Base-by-base conservation (phyloP, 768 basidiomycete species). In the Collybia nuda region DNA sequence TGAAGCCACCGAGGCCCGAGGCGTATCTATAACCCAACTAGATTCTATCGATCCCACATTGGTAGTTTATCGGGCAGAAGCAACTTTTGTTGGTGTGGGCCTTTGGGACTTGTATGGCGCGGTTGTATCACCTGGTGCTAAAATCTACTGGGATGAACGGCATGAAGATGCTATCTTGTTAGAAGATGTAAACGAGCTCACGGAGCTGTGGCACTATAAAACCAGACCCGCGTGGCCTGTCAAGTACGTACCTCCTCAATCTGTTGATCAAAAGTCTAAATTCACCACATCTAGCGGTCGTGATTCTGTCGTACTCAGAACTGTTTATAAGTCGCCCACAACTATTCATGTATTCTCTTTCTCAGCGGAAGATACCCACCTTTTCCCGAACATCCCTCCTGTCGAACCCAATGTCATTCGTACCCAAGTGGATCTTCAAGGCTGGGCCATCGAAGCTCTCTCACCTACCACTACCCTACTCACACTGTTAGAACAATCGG, bases 41-140 rank as follows among this genome's bases (percentile, higher is more conserved):
- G 90, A 98, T 64, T 96, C 94, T 0, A 98, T 98, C 52, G 97
- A 99, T 66, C 93, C 93, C 22, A 98, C 96, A 0, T 72, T 98
- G 49, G 90, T 98, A 5, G 94, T 99, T 2, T 98, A 93, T 65
- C 83, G 93, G 18, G 95, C 97, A 1, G 94, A 98, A 68, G 96
- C 96, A 1, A 95, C 94, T 0, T 98, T 98, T 62, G 95, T 98
- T 29, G 96, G 95, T 18, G 86, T 98, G 4, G 86, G 90, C 2
- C 73, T 99, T 1, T 98, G 96, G 96, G 97, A 99, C 64, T 72
- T 98, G 17, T 96, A 88, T 56, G 86, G 86, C 19, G 85, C 88
- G 1, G 85, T 98, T 24, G 80, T 85, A n/a, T 90, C 88, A 19
- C 91, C 90, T 3, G 93, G 93, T 0, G 87, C 88, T 11, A 79